These are phyloP conservation scores for Nicotiana noctiflora DNA, from an alignment of 257 asterid species.

Conservation along the genomic window DNA sequence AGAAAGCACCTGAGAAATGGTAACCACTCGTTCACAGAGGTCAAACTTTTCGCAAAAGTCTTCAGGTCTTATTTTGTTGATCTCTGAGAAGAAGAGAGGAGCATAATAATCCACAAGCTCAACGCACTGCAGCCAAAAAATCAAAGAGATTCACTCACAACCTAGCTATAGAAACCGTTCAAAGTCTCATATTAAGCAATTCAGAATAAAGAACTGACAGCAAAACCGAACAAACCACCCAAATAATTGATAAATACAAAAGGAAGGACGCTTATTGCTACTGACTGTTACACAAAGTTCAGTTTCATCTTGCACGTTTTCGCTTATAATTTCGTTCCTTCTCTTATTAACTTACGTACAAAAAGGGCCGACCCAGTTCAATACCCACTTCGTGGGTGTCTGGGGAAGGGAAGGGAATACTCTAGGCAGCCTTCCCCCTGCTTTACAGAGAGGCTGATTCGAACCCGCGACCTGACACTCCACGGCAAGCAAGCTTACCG, in stretches of 20 bases:
- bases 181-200: not conserved
- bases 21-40: slow-evolving; percentile 46
- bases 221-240: not conserved
- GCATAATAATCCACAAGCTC: slow-evolving; percentile 83
- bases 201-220: not conserved
- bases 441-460: too few species aligned
- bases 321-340: too few species aligned
- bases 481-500: too few species aligned
- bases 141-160: slow-evolving; percentile 3
- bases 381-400: too few species aligned
- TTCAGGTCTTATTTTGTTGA: slow-evolving; percentile 42
- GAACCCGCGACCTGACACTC: too few species aligned
- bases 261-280: not conserved
- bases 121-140: slow-evolving; percentile 50
- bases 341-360: too few species aligned
- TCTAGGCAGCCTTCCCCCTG: too few species aligned
- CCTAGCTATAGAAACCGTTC: not conserved
- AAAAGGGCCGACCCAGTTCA: too few species aligned
- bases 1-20: slow-evolving; percentile 28
- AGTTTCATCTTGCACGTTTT: too few species aligned
- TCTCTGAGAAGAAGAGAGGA: slow-evolving; percentile 74
- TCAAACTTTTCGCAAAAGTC: slow-evolving; percentile 55
- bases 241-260: not conserved
- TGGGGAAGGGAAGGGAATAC: too few species aligned
- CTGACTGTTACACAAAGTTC: not conserved